These are phyloP conservation scores for Boletus rubropictus DNA, from an alignment of 768 basidiomycete species.

Conservation along the genomic window DNA sequence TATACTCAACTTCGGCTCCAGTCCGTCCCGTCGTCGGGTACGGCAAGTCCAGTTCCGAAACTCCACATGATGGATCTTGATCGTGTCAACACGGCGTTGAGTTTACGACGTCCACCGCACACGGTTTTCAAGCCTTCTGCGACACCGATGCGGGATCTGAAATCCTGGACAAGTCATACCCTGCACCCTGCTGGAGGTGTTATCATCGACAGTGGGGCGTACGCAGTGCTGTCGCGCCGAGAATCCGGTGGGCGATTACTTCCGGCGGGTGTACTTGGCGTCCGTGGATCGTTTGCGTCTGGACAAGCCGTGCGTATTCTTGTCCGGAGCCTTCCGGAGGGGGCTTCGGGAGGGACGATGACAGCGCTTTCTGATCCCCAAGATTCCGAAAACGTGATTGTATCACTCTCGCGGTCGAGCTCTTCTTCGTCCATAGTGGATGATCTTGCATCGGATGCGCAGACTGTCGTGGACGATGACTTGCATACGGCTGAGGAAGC, in stretches of 20 bases:
- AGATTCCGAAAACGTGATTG: conserved; percentile 24
- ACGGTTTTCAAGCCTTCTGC: conserved; percentile 79
- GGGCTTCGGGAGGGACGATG: conserved; percentile 19
- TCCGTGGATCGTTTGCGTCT: conserved; percentile 86
- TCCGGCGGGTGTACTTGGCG: conserved; percentile 84
- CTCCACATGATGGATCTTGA: conserved; percentile 23
- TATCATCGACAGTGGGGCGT: conserved; percentile 85
- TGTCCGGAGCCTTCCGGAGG: conserved; percentile 39
- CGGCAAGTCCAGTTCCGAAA: conserved; percentile 24
- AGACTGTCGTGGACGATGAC: conserved; percentile 31
- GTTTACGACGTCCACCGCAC: conserved; percentile 61
- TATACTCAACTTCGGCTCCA: conserved; percentile 43
- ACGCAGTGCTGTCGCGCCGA: conserved; percentile 74
- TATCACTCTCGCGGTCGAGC: conserved; percentile 34
- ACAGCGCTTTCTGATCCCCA: conserved; percentile 21
- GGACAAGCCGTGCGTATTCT: conserved; percentile 91
- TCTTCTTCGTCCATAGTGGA: conserved; percentile 32
- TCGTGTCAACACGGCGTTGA: conserved; percentile 17
- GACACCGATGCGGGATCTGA: conserved; percentile 75
- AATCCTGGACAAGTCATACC: conserved; percentile 97
- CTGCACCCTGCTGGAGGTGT: conserved; percentile 84
- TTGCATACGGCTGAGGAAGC: conserved; percentile 23
- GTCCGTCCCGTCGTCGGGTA: conserved; percentile 32
- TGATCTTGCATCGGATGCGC: conserved; percentile 20
- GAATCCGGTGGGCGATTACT: conserved; percentile 88